Percentiles rank a stretch among this genome's conserved stretches.
phyloP scores from a whole-genome alignment of 1,139 yeast species.

The Hemisphaericaspora subhashii region DNA sequence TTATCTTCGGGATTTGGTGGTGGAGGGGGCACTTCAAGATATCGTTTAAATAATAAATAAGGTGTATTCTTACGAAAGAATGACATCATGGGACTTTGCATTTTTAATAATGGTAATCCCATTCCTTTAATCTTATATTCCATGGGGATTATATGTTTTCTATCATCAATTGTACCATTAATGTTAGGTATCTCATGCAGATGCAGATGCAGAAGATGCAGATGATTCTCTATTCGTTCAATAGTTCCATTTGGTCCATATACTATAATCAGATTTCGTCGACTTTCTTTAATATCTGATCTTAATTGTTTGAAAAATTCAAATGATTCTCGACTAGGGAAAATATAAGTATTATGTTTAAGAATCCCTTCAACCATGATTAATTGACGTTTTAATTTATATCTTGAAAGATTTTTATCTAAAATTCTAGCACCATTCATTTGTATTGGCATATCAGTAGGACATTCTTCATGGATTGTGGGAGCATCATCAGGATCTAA shows the following conservation, averaged over 20 bases:
- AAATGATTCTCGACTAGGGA: conserved; percentile 32
- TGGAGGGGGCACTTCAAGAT: conserved; percentile 30
- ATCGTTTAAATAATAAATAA: conserved; percentile 32
- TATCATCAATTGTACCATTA: conserved; percentile 23
- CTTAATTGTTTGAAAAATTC: conserved; percentile 31
- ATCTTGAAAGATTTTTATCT: conserved; percentile 19
- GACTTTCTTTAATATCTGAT: conserved; percentile 21
- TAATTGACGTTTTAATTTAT: conserved; percentile 28
- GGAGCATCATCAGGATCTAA: conserved; percentile 22
- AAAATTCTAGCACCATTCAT: conserved; percentile 14
- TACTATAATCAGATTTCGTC: conserved; percentile 23
- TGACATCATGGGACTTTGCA: conserved; percentile 38
- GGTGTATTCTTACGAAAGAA: conserved; percentile 40
- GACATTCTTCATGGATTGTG: conserved; percentile 23
- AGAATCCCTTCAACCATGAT: conserved; percentile 36
- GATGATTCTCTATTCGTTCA: no score
- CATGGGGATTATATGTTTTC: conserved; percentile 36
- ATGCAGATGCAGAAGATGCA: conserved; percentile 9
- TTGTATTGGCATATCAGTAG: neutral
- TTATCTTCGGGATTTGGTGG: conserved; percentile 18
- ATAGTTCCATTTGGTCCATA: conserved; percentile 28
- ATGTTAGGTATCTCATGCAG: conserved; percentile 11
- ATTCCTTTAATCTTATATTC: conserved; percentile 31
- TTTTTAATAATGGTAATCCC: conserved; percentile 41
- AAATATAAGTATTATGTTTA: conserved; percentile 30